Evolutionary conservation across 805 yeast genomes (phyloP), one percentile per base, ranked within the genome.

Genomic region (Wickerhamomyces mucosus): DNA sequence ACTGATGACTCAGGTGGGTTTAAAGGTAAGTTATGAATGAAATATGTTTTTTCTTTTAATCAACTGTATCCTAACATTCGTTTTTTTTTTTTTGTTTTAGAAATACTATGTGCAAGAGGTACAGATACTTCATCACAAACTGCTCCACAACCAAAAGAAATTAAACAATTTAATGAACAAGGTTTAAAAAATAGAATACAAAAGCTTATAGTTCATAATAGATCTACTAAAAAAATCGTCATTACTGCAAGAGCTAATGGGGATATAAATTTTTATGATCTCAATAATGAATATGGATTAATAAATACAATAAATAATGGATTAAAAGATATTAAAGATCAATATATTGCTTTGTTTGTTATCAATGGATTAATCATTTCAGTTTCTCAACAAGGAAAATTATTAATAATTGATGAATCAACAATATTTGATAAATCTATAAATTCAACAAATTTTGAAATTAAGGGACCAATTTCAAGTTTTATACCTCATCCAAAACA

Each of bases 121-220:
- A 78, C 89, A 0, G 94, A 88, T 46, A 85, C 95, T 4, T 80
- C 95, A 6, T 61, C 65, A 26, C 75, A 78, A 46, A 69, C 69
- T 21, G 78, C 79, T 0, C 55, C 60, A 10, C 82, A 78, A 48
- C 94, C 94, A 1, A 65, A 61, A 31, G 56, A 70, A 15, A 61
- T 78, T 10, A 63, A 58, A 27, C 58, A 66, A 16, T 61, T 63
- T 31, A 55, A 65, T 29, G 50, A 54, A 6, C 55, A 61, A 29
- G 72, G 71, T 5, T 43, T 63, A 4, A 51, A 48, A 25, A 56
- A 50, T 23, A 55, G 57, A 31, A 58, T 66, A 18, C 59, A 62
- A 25, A 69, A 60, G 36, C 34, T 56, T 6, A 42, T 59, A 8
- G 44, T 69, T 17, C 59, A 53, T 13, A 38, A 45, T n/a, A 41